Conservation (phyloP, 176 grass and related monocot genomes). For the Dactylis glomerata region DNA sequence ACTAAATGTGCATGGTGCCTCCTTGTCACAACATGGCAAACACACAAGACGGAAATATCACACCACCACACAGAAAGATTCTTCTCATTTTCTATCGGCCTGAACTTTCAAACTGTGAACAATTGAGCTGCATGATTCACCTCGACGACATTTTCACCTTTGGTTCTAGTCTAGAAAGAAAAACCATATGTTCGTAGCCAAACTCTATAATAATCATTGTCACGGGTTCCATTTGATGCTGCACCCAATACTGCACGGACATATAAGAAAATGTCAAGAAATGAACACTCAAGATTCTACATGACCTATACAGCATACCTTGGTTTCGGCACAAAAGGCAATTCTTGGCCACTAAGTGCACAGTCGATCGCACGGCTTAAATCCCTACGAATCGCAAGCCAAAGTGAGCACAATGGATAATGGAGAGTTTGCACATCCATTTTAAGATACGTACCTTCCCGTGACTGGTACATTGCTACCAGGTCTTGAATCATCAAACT, state of each 20-base stretch:
- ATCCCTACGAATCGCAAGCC: constrained; percentile 43
- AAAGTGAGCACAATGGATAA: background rate
- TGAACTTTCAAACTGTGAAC: background rate
- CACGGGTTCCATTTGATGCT: constrained; percentile 92
- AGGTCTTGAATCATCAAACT: constrained; percentile 91
- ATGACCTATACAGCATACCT: constrained; percentile 30
- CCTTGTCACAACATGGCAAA: background rate
- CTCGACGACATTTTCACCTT: background rate
- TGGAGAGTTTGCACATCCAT: background rate
- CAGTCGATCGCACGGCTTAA: constrained; percentile 85
- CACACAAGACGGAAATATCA: background rate
- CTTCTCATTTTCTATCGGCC: background rate
- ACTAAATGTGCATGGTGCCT: background rate
- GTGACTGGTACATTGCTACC: constrained; percentile 72
- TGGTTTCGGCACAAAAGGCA: constrained; percentile 49
- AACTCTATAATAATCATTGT: background rate
- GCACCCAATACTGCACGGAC: constrained; percentile 67
- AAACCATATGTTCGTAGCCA: background rate
- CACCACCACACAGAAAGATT: background rate
- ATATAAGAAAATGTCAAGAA: constrained; percentile 9
- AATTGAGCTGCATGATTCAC: constrained; percentile 4
- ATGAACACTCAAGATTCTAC: background rate
- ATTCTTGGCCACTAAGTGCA: constrained; percentile 67
- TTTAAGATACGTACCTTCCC: constrained; percentile 54
- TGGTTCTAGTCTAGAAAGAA: background rate